phyloP scores from a whole-genome alignment of 2,329 filamentous ascomycete species.

The Rutstroemia sp. region DNA sequence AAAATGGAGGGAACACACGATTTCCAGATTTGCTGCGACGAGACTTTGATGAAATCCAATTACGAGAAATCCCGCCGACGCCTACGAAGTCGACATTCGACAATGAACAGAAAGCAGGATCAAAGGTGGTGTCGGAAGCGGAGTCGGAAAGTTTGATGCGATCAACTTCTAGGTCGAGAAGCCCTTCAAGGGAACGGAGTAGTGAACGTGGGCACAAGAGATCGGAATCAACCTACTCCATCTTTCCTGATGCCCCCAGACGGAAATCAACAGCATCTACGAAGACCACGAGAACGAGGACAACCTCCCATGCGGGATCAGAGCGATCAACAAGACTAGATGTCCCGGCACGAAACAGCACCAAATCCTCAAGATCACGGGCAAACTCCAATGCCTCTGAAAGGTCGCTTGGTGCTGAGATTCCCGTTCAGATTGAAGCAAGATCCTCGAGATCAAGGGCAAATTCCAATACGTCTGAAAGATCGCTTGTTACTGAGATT shows the following conservation, averaged over 20 bases:
- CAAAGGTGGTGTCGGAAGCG: not conserved
- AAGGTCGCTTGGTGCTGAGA: not conserved
- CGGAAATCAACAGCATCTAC: not conserved
- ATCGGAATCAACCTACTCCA: slow-evolving; percentile 3
- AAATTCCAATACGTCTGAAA: not conserved
- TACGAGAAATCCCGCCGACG: slow-evolving; percentile 5
- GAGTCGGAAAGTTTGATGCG: not conserved
- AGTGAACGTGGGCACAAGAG: not conserved
- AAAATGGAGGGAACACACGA: not conserved
- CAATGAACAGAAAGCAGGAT: not conserved
- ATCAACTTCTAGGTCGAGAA: not conserved
- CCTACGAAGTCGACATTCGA: slow-evolving; percentile 2
- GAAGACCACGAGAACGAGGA: not conserved
- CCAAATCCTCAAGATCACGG: not conserved
- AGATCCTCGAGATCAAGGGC: not conserved
- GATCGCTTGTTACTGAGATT: not conserved
- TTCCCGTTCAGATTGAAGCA: not conserved
- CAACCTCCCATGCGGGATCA: not conserved
- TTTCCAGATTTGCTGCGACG: not conserved
- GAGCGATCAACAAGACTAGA: slow-evolving; percentile 1
- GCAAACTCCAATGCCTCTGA: not conserved
- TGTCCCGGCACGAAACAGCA: not conserved
- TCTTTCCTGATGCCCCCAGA: slow-evolving; percentile 1
- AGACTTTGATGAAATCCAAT: slow-evolving; percentile 1
- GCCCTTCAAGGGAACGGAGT: not conserved